Base-by-base conservation (phyloP, 2,329 filamentous ascomycete species). In the Colletotrichum sp. region DNA sequence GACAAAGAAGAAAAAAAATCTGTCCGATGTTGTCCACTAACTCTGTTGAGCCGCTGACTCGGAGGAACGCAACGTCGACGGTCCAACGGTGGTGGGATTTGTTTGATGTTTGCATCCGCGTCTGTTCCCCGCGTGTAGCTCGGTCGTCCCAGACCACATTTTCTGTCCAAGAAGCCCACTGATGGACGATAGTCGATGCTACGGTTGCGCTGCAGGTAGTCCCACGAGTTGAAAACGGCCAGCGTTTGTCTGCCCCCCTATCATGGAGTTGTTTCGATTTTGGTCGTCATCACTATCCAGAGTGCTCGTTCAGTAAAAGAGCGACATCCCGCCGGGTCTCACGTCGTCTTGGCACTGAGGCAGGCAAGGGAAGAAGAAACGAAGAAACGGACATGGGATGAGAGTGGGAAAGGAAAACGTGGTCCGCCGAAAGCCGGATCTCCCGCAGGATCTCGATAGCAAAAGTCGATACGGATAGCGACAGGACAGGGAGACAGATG, bases 41-140 rank as follows among this genome's bases (percentile, higher is more conserved):
- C 16, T 16, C 12, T 44, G n/a, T 52, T 36, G 64, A 32, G 44
- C 55, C 28, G 55, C 70, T 75, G 73, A 75, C 73, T 75, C 73
- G 73, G 28, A 73, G 22, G 22, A 68, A 65, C 8, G 64, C 70
- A 65, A 68, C 44, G 32, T 75, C 64, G 36, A 39, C 55, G 16
- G n/a, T 68, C 69, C 64, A 68, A 25, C 34, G 44, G 44, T 28
- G 34, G 73, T 68, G 70, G 73, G 22, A 68, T 63, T 68, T 48
- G 69, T 68, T 68, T 68, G 69, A 73, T 68, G 64, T 64, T 68
- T 64, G 57, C 30, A 55, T 34, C 32, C 44, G 30, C 22, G 28
- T 59, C 65, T 59, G 48, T 28, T 61, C 64, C 61, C 63, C 44
- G 73, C 39, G 70, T n/a, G 48, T 60, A 59, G 67, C 44, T 52